Base-by-base conservation (phyloP, 371 early-diverging fungal genomes). In the Apophysomyces variabilis region DNA sequence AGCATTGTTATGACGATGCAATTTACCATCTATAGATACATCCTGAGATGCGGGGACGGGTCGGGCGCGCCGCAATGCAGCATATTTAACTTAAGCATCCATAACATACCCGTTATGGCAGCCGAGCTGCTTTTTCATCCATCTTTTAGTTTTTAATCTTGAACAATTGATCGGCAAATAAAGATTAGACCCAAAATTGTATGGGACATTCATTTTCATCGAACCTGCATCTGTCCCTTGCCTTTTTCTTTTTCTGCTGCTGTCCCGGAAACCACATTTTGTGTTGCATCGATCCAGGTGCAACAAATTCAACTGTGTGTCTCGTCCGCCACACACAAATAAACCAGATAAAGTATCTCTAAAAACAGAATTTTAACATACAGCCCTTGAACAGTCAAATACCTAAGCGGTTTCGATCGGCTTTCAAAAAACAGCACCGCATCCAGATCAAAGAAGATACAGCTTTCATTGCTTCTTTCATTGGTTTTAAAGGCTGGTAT, bases 11-110 rank as follows among this genome's bases (percentile, higher is more conserved):
- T 50, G 54, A 50, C 32, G 54, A 50, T 50, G 21, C 21, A 50
- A 50, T 50, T 50, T 50, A 21, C 32, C 54, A 26, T 50, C 18
- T 50, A 18, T 50, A 26, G 54, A 3, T 50, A 50, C 54, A 21
- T 50, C 54, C 54, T 21, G 21, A 21, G 54, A 50, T 50, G 54
- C 54, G 54, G 54, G 54, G 54, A 50, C 54, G 54, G 54, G 54
- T 50, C 54, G 54, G 54, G 54, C 54, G 54, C 54, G 54, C 54
- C 54, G 54, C 54, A 50, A 50, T 50, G 54, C 54, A 50, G 54
- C 54, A 50, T 50, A 21, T 50, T 50, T 50, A 50, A 50, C 21
- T 50, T 7, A 21, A 18, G 47, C 47, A 47, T 47, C 47, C 47
- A 47, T 5, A 4, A 26, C 11, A 50, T 50, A 18, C 21, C 54